phyloP scores from a whole-genome alignment of 2,329 filamentous ascomycete species.

The Pezicula radicicola region DNA sequence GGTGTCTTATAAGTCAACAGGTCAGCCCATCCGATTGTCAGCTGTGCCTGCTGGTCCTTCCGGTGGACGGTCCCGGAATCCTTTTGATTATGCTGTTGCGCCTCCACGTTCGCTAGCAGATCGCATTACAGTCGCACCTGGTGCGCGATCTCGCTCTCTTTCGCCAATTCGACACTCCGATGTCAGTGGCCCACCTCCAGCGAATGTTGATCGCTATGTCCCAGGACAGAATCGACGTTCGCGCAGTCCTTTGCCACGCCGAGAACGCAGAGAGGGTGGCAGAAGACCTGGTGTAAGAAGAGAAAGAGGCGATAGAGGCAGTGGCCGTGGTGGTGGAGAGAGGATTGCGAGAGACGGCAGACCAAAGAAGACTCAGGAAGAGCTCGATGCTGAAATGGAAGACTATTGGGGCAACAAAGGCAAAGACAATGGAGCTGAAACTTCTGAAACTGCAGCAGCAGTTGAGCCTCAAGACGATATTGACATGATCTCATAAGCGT shows the following conservation, averaged over 20 bases:
- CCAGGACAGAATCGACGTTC: constrained; percentile 41
- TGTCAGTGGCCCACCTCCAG: constrained; percentile 28
- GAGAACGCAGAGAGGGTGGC: constrained; percentile 47
- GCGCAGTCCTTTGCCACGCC: constrained; percentile 56
- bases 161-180: constrained; percentile 42
- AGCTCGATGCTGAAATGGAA: constrained; percentile 94
- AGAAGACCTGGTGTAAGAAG: constrained; percentile 45
- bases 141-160: constrained; percentile 57
- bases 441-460: constrained; percentile 29
- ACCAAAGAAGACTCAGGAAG: constrained; percentile 82
- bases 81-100: constrained; percentile 53
- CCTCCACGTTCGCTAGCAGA: constrained; percentile 57
- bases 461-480: constrained; percentile 49
- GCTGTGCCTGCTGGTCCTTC: constrained; percentile 53
- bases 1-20: constrained; percentile 34
- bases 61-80: constrained; percentile 43
- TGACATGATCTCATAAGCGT: constrained; percentile 65
- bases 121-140: constrained; percentile 50
- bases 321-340: constrained; percentile 36
- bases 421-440: constrained; percentile 25
- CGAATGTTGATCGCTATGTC: constrained; percentile 31
- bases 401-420: constrained; percentile 73
- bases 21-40: constrained; percentile 76
- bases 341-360: constrained; percentile 44
- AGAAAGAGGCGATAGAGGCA: constrained; percentile 34